A percentile compares a stretch with the other conserved stretches of the same genome.
phyloP scores from a whole-genome alignment of 2,329 filamentous ascomycete species.

The Alternaria rosae region DNA sequence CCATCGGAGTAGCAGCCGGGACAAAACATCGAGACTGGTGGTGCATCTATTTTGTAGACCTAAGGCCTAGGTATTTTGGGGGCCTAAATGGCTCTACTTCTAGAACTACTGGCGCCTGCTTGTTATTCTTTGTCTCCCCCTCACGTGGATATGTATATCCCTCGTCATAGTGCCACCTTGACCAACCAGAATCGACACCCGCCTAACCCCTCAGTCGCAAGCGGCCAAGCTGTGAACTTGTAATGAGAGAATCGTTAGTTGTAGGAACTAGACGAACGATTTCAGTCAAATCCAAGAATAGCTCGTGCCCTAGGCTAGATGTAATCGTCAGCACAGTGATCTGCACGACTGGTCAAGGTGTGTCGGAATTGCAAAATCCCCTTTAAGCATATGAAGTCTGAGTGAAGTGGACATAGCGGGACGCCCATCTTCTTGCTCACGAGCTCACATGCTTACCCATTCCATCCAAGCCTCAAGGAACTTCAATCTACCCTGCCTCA shows the following conservation, averaged over 20 bases:
- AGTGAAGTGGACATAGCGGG: not conserved
- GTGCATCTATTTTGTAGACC: not conserved
- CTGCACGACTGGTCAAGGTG: not conserved
- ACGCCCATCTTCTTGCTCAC: not conserved
- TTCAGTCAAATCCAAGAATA: not conserved
- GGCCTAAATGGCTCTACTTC: not conserved
- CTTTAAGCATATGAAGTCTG: not conserved
- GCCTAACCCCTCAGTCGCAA: not conserved
- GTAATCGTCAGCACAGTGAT: not conserved
- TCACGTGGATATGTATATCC: not conserved
- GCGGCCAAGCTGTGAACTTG: not conserved
- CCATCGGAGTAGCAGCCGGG: not conserved
- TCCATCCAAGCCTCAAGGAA: conserved; percentile 94
- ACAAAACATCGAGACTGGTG: not conserved
- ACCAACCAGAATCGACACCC: not conserved
- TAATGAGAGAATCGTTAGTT: not conserved
- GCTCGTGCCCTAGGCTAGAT: not conserved
- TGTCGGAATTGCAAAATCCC: not conserved
- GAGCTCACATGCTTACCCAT: conserved; percentile 59
- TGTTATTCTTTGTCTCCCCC: not conserved
- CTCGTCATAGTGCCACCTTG: not conserved
- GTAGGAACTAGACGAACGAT: not conserved
- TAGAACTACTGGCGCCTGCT: not conserved
- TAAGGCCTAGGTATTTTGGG: not conserved
- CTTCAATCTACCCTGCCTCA: conserved; percentile 69